Evolutionary conservation across 106 monocot species (phyloP).

Genomic region (Dactylorhiza incarnata): DNA sequence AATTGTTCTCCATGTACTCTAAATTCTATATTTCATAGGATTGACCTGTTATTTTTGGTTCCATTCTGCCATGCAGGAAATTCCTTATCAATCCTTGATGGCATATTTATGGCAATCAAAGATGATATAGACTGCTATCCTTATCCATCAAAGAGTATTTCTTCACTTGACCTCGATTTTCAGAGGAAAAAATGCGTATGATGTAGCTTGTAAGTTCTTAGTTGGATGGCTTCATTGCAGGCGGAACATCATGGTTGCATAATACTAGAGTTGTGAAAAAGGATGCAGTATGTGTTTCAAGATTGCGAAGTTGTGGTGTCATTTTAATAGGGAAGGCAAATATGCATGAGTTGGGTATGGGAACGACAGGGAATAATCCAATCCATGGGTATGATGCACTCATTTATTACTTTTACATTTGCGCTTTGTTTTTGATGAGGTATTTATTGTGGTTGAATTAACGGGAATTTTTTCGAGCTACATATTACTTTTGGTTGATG

Average conservation of each 20-base stretch:
- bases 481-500: background rate
- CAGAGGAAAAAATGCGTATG: background rate
- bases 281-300: slow-evolving; percentile 88
- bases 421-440: background rate
- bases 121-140: slow-evolving; percentile 97
- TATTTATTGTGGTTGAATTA: background rate
- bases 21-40: background rate
- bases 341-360: slow-evolving; percentile 97
- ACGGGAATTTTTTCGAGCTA: background rate
- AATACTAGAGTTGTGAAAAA: slow-evolving; percentile 43
- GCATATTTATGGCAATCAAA: slow-evolving; percentile 88
- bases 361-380: slow-evolving; percentile 92
- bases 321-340: slow-evolving; percentile 94
- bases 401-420: background rate
- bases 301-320: slow-evolving; percentile 82
- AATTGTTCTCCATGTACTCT: background rate
- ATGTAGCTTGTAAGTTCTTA: slow-evolving; percentile 1
- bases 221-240: slow-evolving; percentile 32
- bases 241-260: slow-evolving; percentile 74
- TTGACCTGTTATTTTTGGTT: background rate
- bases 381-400: slow-evolving; percentile 67
- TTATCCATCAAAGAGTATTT: slow-evolving; percentile 68
- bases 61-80: slow-evolving; percentile 44
- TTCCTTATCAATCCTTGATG: slow-evolving; percentile 85
- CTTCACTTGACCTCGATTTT: background rate